phyloP scores from a whole-genome alignment of 208 protist genomes.

The Zelonia costaricensis region DNA sequence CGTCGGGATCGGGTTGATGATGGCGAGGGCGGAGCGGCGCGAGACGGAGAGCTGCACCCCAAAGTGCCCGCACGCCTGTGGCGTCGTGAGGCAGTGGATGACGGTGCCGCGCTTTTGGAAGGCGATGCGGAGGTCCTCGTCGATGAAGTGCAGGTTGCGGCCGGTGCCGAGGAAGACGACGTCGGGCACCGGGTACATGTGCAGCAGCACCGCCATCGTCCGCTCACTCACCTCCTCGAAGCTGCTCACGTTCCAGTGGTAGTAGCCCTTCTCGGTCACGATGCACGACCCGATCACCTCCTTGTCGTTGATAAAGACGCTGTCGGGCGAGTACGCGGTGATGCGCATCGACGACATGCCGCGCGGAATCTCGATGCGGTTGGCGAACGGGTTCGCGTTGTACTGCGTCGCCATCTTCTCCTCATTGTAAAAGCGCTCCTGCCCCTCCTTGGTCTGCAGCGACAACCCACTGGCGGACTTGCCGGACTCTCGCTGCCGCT shows the following conservation, averaged over 20 bases:
- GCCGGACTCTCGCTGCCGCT: slow-evolving; percentile 84
- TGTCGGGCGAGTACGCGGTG: slow-evolving; percentile 88
- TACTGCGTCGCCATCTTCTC: slow-evolving; percentile 93
- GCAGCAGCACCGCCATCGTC: slow-evolving; percentile 78
- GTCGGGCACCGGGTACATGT: slow-evolving; percentile 88
- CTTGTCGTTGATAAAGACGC: slow-evolving; percentile 87
- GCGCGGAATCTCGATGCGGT: slow-evolving; percentile 74
- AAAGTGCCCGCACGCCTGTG: slow-evolving; percentile 82
- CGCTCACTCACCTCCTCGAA: slow-evolving; percentile 89
- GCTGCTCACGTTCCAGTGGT: slow-evolving; percentile 89
- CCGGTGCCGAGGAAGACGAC: slow-evolving; percentile 88
- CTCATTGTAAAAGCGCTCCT: slow-evolving; percentile 92
- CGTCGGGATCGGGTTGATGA: slow-evolving; percentile 89
- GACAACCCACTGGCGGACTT: slow-evolving; percentile 72
- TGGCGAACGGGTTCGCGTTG: slow-evolving; percentile 85
- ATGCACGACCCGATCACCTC: slow-evolving; percentile 93
- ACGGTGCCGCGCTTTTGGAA: slow-evolving; percentile 87
- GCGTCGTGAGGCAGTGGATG: slow-evolving; percentile 89
- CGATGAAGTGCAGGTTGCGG: slow-evolving; percentile 86
- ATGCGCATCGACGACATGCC: slow-evolving; percentile 74
- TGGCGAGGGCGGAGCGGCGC: slow-evolving; percentile 70
- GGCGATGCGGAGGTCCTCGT: slow-evolving; percentile 85
- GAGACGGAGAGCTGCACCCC: slow-evolving; percentile 83
- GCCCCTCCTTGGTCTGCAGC: slow-evolving; percentile 78
- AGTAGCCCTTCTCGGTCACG: slow-evolving; percentile 85